Base-by-base conservation (phyloP, 225 moss, liverwort and hornwort genomes). In the Bryum argenteum region DNA sequence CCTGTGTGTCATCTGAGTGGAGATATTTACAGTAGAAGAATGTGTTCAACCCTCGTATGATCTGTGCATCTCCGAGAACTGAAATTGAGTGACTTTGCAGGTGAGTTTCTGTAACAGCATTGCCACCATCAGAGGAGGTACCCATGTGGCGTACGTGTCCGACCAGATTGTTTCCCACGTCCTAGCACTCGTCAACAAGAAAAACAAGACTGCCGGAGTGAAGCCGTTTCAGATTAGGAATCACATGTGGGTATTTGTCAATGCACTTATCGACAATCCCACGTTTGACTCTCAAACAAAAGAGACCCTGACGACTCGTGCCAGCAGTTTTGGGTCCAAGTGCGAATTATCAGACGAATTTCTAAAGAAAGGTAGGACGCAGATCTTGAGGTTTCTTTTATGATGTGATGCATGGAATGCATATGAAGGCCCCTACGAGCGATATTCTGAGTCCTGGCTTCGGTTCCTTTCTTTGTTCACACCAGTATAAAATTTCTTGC, bases 251-350 rank as follows among this genome's bases (percentile, higher is more conserved):
- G 82, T 99, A 8, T 99, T 99, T 78, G 92, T 99, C 78, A 99
- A 99, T 76, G 85, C 92, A 23, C 98, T 99, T 12, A 93, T 94
- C 89, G 87, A 99, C 89, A 99, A 99, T 75, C 98, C 94, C 51
- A 92, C 98, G 50, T 99, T 99, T 70, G 98, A 99, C 68, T 99
- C 94, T 5, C 98, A 99, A 91, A 99, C 94, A 8, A 99, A 99
- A 66, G 98, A 94, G 78, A 85, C 89, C 1, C 66, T 98, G 62
- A 98, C 98, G 8, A 80, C 94, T 77, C 94, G 92, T 80, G 85
- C 89, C 41, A 55, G 88, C 59, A 98, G 98, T 66, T 98, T 94
- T 54, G 98, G 98, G 21, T 98, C 98, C 40, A 94, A 98, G 81
- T 98, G 94, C 70, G 94, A 92, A 58, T 66, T 98, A 14, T 93